Percentiles rank a stretch among this genome's conserved stretches.
These are phyloP conservation scores for Phyllosticta paracitricarpa DNA, from an alignment of 2,329 filamentous ascomycete species.

Conservation along the genomic window DNA sequence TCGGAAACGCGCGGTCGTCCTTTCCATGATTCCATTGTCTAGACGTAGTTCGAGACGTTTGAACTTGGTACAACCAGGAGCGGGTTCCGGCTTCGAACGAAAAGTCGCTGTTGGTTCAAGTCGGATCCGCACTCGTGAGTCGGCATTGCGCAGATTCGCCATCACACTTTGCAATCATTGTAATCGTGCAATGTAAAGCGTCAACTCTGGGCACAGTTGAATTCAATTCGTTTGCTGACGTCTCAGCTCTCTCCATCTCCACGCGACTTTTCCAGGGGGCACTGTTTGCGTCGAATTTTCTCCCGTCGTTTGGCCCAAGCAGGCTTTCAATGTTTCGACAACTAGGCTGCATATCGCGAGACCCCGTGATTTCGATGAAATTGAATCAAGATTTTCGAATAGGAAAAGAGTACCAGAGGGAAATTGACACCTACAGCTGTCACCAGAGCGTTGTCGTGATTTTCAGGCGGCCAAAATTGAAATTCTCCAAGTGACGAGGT, in stretches of 20 bases:
- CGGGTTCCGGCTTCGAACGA: not conserved
- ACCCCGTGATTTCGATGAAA: not conserved
- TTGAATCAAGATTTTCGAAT: not conserved
- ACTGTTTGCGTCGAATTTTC: too few species aligned
- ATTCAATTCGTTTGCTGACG: too few species aligned
- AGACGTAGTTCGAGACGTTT: not conserved
- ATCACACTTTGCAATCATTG: too few species aligned
- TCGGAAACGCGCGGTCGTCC: not conserved
- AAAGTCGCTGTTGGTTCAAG: too few species aligned
- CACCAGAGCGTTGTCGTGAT: not conserved
- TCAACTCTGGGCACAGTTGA: too few species aligned
- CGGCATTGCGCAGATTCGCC: too few species aligned
- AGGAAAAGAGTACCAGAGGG: not conserved
- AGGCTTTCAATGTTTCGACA: too few species aligned
- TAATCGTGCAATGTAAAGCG: too few species aligned
- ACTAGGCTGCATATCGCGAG: not conserved
- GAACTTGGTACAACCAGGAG: not conserved
- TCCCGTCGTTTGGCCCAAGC: too few species aligned
- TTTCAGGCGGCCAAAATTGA: not conserved
- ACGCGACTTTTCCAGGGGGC: too few species aligned
- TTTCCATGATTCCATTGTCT: not conserved
- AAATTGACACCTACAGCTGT: not conserved
- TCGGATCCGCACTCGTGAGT: too few species aligned
- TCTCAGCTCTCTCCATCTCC: too few species aligned
- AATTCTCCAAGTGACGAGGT: not conserved